These are phyloP conservation scores for Ophiognomonia clavigignenti-juglandacearum DNA, from an alignment of 2,329 filamentous ascomycete genomes.

Conservation along the genomic window DNA sequence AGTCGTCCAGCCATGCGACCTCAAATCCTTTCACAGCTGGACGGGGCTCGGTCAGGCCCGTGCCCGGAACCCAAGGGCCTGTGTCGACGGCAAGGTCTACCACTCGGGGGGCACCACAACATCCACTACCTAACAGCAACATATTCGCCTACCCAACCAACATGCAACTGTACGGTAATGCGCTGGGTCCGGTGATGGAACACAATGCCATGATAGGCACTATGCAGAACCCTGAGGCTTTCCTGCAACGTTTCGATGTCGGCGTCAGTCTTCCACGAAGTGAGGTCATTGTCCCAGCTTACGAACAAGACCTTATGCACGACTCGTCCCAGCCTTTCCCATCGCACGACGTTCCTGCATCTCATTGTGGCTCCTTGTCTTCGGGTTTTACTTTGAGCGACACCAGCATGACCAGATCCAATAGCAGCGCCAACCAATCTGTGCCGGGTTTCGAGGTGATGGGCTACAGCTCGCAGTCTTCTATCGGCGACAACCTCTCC, in stretches of 20 bases:
- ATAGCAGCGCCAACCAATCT: conserved; percentile 31
- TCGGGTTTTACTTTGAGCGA: conserved; percentile 33
- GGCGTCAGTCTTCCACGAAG: not conserved
- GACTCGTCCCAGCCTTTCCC: conserved; percentile 12
- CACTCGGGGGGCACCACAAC: conserved; percentile 16
- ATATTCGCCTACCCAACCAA: conserved; percentile 9
- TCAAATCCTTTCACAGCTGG: conserved; percentile 33
- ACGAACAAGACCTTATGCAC: conserved; percentile 9
- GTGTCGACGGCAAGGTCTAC: conserved; percentile 14
- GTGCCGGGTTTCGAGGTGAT: conserved; percentile 31
- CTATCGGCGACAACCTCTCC: conserved; percentile 18
- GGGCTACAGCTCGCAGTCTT: conserved; percentile 34
- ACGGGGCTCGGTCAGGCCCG: conserved; percentile 29
- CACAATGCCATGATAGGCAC: conserved; percentile 15
- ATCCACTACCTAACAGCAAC: conserved; percentile 15
- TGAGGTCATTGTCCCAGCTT: not conserved
- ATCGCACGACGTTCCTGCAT: conserved; percentile 23
- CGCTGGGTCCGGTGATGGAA: conserved; percentile 6
- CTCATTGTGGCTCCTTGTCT: conserved; percentile 38
- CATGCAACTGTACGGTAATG: not conserved
- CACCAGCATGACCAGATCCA: conserved; percentile 36
- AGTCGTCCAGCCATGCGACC: conserved; percentile 38
- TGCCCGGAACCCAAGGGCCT: conserved; percentile 20
- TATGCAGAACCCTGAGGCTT: conserved; percentile 20
- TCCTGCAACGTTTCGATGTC: conserved; percentile 16